Evolutionary conservation across 495 filamentous ascomycete species (phyloP).

Genomic region (Immersiella caudata): DNA sequence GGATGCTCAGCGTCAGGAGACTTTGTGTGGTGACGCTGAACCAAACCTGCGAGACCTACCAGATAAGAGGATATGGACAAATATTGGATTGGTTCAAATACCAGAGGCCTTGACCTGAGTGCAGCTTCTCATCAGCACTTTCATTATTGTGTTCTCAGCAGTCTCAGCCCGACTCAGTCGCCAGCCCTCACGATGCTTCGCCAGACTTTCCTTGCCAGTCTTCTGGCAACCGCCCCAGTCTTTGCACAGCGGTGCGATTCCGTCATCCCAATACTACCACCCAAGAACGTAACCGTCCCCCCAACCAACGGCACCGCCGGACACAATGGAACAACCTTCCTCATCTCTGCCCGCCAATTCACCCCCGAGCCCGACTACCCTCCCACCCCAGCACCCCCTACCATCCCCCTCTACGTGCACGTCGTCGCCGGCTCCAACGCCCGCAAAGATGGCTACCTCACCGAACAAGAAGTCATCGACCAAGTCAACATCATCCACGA

Average conservation of each 20-base stretch:
- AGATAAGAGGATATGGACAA: background rate
- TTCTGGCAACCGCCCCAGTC: background rate
- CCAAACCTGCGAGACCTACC: background rate
- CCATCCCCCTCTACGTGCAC: background rate
- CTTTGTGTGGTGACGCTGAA: background rate
- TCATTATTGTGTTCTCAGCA: background rate
- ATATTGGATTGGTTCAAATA: background rate
- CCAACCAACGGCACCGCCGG: background rate
- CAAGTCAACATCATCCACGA: background rate
- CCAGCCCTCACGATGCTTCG: too few relatives aligned
- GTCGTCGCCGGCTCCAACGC: background rate
- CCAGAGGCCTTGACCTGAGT: background rate
- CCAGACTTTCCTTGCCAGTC: background rate
- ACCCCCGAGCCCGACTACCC: background rate
- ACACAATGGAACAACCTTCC: background rate
- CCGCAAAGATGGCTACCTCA: slow-evolving; percentile 5
- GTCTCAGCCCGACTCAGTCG: too few relatives aligned
- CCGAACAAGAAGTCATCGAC: background rate
- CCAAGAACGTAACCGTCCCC: background rate
- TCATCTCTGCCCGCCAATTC: background rate
- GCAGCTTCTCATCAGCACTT: background rate
- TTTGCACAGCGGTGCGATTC: background rate
- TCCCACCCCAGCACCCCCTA: background rate
- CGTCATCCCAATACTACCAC: background rate
- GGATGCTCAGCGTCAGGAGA: background rate